Conservation (phyloP, 2,329 filamentous ascomycete species). For the Penicillium fuscoglaucum region DNA sequence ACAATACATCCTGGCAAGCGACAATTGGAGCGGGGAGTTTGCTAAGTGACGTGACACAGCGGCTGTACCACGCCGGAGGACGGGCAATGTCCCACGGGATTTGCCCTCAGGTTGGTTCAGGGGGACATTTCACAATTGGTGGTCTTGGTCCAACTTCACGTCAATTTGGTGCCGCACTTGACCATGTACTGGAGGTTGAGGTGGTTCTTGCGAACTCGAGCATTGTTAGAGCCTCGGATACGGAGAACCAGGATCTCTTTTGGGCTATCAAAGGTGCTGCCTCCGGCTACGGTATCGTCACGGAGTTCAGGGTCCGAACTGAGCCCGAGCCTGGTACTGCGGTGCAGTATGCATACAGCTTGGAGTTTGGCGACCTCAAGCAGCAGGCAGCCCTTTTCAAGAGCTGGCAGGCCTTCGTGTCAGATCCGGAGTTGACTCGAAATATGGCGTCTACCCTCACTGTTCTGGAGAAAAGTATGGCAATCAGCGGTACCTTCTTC, state of each 20-base stretch:
- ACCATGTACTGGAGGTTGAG: constrained; percentile 50
- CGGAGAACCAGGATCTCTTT: constrained; percentile 35
- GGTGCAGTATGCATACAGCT: constrained; percentile 60
- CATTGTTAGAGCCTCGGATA: constrained; percentile 33
- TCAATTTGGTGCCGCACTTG: constrained; percentile 53
- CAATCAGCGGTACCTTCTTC: constrained; percentile 2
- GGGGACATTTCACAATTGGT: constrained; percentile 41
- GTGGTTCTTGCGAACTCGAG: constrained; percentile 48
- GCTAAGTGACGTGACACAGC: constrained; percentile 22
- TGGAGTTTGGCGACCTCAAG: constrained; percentile 47
- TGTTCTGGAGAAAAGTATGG: background rate
- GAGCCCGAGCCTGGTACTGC: constrained; percentile 39
- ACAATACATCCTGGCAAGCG: constrained; percentile 32
- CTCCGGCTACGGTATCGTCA: constrained; percentile 42
- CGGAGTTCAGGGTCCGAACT: constrained; percentile 41
- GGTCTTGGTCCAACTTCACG: constrained; percentile 44
- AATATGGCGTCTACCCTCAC: background rate
- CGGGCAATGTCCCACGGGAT: constrained; percentile 39
- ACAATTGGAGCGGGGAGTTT: constrained; percentile 38
- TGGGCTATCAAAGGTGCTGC: constrained; percentile 41
- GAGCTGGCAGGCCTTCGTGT: background rate
- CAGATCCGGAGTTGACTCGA: background rate
- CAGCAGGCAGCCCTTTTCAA: background rate
- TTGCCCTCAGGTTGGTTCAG: constrained; percentile 37
- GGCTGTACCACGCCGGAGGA: constrained; percentile 30